These are phyloP conservation scores for Syncephalastrum contaminatum DNA, from an alignment of 371 early-diverging fungal genomes.

Conservation along the genomic window DNA sequence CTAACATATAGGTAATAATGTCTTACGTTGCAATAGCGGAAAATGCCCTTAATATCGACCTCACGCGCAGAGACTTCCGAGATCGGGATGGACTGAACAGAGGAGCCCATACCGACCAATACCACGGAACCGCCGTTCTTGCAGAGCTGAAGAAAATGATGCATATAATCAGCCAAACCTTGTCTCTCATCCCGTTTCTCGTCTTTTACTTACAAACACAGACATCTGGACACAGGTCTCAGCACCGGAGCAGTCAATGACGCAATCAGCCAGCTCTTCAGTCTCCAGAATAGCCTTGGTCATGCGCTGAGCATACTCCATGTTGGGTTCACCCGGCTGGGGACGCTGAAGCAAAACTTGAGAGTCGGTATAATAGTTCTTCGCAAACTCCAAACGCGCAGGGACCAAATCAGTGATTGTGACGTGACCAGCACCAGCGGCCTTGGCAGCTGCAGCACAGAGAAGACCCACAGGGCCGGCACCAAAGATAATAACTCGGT, in stretches of 20 bases:
- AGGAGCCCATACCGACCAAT: slow-evolving; percentile 52
- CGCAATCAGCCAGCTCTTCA: slow-evolving; percentile 38
- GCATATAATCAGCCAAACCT: too few relatives aligned
- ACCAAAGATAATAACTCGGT: slow-evolving; percentile 62
- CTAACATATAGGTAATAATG: background rate
- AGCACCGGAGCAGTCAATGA: slow-evolving; percentile 54
- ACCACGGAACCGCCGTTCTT: slow-evolving; percentile 49
- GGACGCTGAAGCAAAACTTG: slow-evolving; percentile 32
- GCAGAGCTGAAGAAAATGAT: slow-evolving; percentile 22
- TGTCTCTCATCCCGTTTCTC: background rate
- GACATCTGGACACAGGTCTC: slow-evolving; percentile 55
- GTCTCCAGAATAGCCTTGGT: slow-evolving; percentile 22
- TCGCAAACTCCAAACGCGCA: slow-evolving; percentile 45
- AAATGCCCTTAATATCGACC: slow-evolving; percentile 50
- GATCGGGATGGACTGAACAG: slow-evolving; percentile 42
- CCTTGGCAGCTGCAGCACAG: slow-evolving; percentile 51
- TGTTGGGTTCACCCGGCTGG: slow-evolving; percentile 32
- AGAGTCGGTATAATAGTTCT: slow-evolving; percentile 45
- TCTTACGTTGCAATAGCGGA: slow-evolving; percentile 53
- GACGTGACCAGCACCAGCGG: slow-evolving; percentile 50
- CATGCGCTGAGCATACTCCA: slow-evolving; percentile 40
- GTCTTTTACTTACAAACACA: slow-evolving; percentile 18
- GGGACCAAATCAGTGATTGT: slow-evolving; percentile 42
- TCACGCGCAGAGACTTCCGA: slow-evolving; percentile 46
- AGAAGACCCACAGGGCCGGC: slow-evolving; percentile 62